Evolutionary conservation across 1,284 basidiomycete species (phyloP).

Genomic region (Malassezia pachydermatis): DNA sequence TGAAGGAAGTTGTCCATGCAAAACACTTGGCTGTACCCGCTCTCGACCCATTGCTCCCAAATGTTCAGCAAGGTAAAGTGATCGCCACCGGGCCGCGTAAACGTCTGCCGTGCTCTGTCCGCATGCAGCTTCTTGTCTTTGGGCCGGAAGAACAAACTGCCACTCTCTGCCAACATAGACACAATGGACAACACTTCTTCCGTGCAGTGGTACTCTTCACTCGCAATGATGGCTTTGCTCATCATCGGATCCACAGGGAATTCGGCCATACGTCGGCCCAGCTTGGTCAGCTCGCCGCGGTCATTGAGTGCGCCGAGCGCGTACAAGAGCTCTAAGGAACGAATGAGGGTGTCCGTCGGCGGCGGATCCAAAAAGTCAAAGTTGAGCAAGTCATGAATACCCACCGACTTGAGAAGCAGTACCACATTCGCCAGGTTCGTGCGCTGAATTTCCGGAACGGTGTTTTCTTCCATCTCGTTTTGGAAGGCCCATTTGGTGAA

Average conservation of each 20-base stretch:
- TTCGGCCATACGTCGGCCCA: conserved; percentile 94
- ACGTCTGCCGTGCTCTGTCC: conserved; percentile 92
- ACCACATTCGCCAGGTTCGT: conserved; percentile 55
- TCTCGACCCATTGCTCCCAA: conserved; percentile 97
- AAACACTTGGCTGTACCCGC: conserved; percentile 62
- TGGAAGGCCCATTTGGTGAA: conserved; percentile 60
- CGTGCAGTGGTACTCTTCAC: conserved; percentile 86
- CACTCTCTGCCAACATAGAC: conserved; percentile 90
- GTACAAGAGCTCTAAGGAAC: conserved; percentile 83
- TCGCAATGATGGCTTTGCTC: conserved; percentile 88
- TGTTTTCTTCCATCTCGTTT: conserved; percentile 58
- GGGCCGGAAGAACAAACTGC: conserved; percentile 81
- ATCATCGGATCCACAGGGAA: conserved; percentile 98
- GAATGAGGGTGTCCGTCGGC: conserved; percentile 93
- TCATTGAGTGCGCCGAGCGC: conserved; percentile 93
- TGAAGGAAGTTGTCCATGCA: conserved; percentile 74
- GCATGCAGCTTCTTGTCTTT: conserved; percentile 56
- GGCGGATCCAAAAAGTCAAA: conserved; percentile 60
- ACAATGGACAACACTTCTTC: conserved; percentile 96
- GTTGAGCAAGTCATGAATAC: conserved; percentile 58
- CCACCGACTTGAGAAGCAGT: conserved; percentile 57
- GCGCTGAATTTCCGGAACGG: conserved; percentile 56
- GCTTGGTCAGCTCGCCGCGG: conserved; percentile 84
- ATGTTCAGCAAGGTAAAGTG: conserved; percentile 94
- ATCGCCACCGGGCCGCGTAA: conserved; percentile 79